phyloP scores from a whole-genome alignment of 768 basidiomycete genomes.

The Terana coerulea region DNA sequence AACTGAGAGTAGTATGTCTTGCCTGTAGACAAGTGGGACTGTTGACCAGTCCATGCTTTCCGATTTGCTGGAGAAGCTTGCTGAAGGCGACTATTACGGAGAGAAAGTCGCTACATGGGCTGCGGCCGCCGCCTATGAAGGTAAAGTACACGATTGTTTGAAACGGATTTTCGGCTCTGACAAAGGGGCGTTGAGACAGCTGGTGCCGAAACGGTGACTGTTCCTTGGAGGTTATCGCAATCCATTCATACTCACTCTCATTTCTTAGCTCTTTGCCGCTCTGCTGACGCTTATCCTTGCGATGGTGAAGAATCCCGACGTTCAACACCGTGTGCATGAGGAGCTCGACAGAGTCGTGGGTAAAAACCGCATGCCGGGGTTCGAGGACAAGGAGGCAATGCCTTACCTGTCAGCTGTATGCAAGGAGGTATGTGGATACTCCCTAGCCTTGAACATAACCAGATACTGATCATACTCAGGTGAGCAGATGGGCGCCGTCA shows the following conservation, averaged over 20 bases:
- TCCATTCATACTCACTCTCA: constrained; percentile 23
- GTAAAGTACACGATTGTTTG: neutral
- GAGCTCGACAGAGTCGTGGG: constrained; percentile 18
- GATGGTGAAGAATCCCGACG: constrained; percentile 13
- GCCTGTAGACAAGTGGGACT: neutral
- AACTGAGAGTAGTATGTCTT: too few relatives aligned
- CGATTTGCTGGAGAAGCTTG: constrained; percentile 2
- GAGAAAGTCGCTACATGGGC: neutral
- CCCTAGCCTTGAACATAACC: too few relatives aligned
- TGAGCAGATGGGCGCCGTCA: too few relatives aligned
- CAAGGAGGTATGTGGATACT: constrained; percentile 4
- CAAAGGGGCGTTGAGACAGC: neutral
- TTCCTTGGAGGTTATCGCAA: constrained; percentile 1
- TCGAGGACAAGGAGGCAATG: constrained; percentile 20
- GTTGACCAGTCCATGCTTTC: neutral
- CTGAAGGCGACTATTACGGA: constrained; percentile 5
- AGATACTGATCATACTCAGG: too few relatives aligned
- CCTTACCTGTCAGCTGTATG: constrained; percentile 25
- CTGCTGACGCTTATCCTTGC: constrained; percentile 11
- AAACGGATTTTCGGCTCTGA: neutral
- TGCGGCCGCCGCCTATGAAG: constrained; percentile 11
- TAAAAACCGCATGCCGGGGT: constrained; percentile 23
- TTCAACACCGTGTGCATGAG: constrained; percentile 8
- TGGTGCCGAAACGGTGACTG: constrained; percentile 3
- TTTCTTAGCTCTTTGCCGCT: constrained; percentile 17